Evolutionary conservation across 495 filamentous ascomycete species (phyloP).

Genomic region (Cetradonia linearis): DNA sequence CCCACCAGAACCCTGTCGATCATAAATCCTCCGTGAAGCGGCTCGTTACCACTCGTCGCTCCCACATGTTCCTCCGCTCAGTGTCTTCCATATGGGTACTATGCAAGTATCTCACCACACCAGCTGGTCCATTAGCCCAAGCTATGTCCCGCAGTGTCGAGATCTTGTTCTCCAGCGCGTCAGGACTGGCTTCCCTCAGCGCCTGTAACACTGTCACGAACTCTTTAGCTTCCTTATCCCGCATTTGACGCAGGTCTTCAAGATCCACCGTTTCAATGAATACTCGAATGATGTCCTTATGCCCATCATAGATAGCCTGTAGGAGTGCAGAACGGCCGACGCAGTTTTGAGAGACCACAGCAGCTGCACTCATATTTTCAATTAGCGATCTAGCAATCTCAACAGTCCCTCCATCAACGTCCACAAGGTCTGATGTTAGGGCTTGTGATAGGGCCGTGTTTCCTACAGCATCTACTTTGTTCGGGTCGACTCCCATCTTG

Average conservation of each 20-base stretch:
- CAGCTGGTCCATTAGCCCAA: background rate
- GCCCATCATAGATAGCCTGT: background rate
- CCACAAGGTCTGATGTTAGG: background rate
- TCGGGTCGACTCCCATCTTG: background rate
- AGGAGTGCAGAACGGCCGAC: background rate
- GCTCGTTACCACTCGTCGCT: background rate
- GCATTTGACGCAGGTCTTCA: background rate
- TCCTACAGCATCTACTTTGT: background rate
- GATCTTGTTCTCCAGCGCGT: background rate
- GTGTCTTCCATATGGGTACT: background rate
- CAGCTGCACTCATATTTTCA: background rate
- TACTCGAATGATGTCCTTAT: background rate
- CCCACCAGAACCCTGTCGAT: background rate
- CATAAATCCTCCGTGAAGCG: background rate
- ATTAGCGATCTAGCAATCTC: background rate
- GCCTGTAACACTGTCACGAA: background rate
- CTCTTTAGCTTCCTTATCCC: background rate
- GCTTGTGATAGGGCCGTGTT: background rate
- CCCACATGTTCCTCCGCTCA: background rate
- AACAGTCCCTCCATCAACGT: background rate
- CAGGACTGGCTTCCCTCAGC: background rate
- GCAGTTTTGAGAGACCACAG: background rate
- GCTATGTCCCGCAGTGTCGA: background rate
- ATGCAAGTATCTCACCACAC: background rate
- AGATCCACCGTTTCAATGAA: background rate